Evolutionary conservation across 345 rosid genomes (phyloP), one percentile per base, ranked within the genome.

Genomic region (Viola odorata): DNA sequence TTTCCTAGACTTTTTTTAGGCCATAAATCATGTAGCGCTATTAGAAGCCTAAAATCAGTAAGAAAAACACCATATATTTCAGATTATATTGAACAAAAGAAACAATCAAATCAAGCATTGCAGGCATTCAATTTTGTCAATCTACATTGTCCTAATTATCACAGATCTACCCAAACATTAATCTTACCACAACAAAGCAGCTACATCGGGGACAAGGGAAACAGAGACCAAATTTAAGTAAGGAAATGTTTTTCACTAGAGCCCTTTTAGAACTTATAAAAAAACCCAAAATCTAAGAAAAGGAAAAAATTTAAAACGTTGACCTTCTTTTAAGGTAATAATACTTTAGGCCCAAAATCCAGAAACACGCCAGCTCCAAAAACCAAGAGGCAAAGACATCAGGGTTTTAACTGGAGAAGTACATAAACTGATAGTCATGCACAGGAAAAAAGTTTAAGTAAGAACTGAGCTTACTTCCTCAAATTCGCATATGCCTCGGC

Each of bases 401-500:
- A n/a, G n/a, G n/a, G n/a, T n/a, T n/a, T n/a, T n/a, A n/a, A n/a
- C n/a, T n/a, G n/a, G n/a, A n/a, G n/a, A n/a, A n/a, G n/a, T n/a
- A n/a, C n/a, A n/a, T n/a, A n/a, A n/a, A n/a, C n/a, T n/a, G n/a
- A n/a, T n/a, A n/a, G n/a, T n/a, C n/a, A n/a, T n/a, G n/a, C n/a
- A n/a, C n/a, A n/a, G 10, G 12, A 45, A 4, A 10, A 61, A 67
- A 17, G 66, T 16, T 44, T 60, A 53, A 53, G 32, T 55, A 37
- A 67, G 44, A 64, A 58, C 71, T 8, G 47, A 57, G 64, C 91
- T 81, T 78, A 94, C 99, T 81, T 91, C 73, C 99, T 81, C 73
- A 95, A 76, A 69, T 85, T 71, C 66, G 95, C 89, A 84, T 88
- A 95, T 49, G 87, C 83, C 75, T 80, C 82, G 1, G 82, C 87